A percentile compares a stretch with the other conserved stretches of the same genome.
These are phyloP conservation scores for Komagataella populi DNA, from an alignment of 805 yeast genomes.

Conservation along the genomic window DNA sequence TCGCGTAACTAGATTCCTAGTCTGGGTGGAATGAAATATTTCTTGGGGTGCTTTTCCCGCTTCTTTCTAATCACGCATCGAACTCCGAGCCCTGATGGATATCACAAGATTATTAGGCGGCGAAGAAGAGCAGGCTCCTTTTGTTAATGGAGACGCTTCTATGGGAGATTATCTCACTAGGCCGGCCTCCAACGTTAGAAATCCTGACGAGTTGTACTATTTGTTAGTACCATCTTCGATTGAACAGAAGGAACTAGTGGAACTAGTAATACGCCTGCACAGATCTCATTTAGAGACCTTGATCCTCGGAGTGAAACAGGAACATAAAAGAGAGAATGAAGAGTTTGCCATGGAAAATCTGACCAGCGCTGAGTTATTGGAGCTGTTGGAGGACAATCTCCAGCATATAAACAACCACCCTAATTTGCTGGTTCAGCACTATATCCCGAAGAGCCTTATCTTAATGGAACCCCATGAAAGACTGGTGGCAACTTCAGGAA, in stretches of 20 bases:
- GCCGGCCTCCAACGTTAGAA: not conserved
- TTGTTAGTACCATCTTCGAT: not conserved
- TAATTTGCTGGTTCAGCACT: constrained; percentile 61
- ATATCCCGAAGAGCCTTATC: constrained; percentile 55
- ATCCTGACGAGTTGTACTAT: not conserved
- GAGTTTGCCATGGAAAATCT: constrained; percentile 6
- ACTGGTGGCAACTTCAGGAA: constrained; percentile 41
- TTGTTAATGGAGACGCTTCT: not conserved
- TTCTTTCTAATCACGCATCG: not conserved
- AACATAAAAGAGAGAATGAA: not conserved
- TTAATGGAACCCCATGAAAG: constrained; percentile 51
- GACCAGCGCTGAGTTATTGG: constrained; percentile 20
- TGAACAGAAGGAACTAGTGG: not conserved
- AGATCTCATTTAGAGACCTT: not conserved
- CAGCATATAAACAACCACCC: constrained; percentile 50
- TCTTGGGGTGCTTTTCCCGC: not conserved
- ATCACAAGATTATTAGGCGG: not conserved
- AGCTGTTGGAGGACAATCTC: constrained; percentile 30
- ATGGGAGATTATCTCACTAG: not conserved
- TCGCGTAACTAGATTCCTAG: not conserved
- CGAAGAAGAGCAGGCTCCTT: not conserved
- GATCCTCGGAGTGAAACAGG: not conserved
- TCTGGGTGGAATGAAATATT: not conserved
- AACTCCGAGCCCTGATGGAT: not conserved
- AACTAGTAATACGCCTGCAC: not conserved